Evolutionary conservation across 2,329 filamentous ascomycete species (phyloP).

Genomic region (Talaromyces islandicus): DNA sequence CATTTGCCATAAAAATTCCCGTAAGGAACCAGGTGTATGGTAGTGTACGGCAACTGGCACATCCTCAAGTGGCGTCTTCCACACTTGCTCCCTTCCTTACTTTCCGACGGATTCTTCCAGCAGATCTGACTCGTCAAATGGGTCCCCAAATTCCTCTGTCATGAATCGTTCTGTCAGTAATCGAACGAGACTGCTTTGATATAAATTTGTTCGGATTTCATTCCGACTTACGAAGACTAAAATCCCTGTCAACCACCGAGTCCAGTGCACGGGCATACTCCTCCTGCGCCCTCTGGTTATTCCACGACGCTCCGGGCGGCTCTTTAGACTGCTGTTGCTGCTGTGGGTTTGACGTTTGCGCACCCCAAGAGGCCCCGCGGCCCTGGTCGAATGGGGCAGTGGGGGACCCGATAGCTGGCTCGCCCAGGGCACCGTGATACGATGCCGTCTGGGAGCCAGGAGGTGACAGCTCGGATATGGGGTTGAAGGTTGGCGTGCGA

Average conservation of each 20-base stretch:
- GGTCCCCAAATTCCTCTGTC: constrained; percentile 41
- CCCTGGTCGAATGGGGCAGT: constrained; percentile 8
- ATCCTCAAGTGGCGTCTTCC: background rate
- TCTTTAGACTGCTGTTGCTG: constrained; percentile 24
- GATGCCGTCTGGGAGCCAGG: constrained; percentile 46
- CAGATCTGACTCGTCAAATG: constrained; percentile 39
- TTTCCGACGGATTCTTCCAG: constrained; percentile 12
- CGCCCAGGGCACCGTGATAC: constrained; percentile 6
- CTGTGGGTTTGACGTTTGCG: background rate
- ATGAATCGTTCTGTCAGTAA: background rate
- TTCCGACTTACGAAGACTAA: constrained; percentile 38
- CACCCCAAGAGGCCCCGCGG: background rate
- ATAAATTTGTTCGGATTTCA: background rate
- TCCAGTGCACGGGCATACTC: constrained; percentile 49
- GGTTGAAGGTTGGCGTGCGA: constrained; percentile 31
- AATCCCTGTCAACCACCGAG: constrained; percentile 47
- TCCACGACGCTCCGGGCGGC: constrained; percentile 48
- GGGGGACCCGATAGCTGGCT: background rate
- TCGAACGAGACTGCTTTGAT: background rate
- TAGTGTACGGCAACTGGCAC: too few relatives aligned
- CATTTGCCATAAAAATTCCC: background rate
- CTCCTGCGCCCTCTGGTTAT: constrained; percentile 52
- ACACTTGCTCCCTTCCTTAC: background rate
- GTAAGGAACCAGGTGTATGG: too few relatives aligned
- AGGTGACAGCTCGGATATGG: constrained; percentile 47